Base-by-base conservation (phyloP, 306 rosid genomes). In the Quillaja saponaria region DNA sequence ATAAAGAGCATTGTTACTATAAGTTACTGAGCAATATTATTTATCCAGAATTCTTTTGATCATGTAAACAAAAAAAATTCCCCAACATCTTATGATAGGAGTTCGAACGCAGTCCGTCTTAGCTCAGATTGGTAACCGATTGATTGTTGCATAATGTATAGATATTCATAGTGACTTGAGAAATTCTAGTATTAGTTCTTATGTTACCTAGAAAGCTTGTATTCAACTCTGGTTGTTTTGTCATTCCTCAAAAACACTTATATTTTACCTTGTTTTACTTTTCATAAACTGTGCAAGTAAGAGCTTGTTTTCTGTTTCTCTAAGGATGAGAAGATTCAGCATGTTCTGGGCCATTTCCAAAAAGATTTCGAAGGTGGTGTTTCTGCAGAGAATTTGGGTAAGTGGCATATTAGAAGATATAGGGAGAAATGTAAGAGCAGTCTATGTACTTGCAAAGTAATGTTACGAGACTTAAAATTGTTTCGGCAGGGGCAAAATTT, bases 281-380 rank as follows among this genome's bases (percentile, higher is more conserved):
- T 39, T 2, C 44, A 8, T 39, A 8, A 39, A 31, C 51, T 38
- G 12, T 37, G 9, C 62, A 49, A 60, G 55, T 55, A 41, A 74
- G 66, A 46, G 41, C 6, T 61, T 71, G 50, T 34, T 47, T 71
- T 34, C n/a, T 67, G 13, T 71, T 59, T 49, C 59, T 10, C 58
- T 37, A 67, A 78, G 87, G 87, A 78, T 40, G 82, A 83, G 81
- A 91, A 60, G 73, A 69, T 91, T 67, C 86, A 78, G 28, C 57
- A 76, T 74, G 57, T 71, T 71, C 82, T 91, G 34, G 97, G 97
- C 55, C 96, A 83, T 67, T 75, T 85, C 71, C 89, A 75, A 71
- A 84, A 80, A 70, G 91, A 81, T 59, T 91, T 87, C 55, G 95
- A 87, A 72, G 90, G 87, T 49, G 82, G 79, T 65, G 65, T 77